Conservation (phyloP, 345 rosid species). For the Syzygium jambos region DNA sequence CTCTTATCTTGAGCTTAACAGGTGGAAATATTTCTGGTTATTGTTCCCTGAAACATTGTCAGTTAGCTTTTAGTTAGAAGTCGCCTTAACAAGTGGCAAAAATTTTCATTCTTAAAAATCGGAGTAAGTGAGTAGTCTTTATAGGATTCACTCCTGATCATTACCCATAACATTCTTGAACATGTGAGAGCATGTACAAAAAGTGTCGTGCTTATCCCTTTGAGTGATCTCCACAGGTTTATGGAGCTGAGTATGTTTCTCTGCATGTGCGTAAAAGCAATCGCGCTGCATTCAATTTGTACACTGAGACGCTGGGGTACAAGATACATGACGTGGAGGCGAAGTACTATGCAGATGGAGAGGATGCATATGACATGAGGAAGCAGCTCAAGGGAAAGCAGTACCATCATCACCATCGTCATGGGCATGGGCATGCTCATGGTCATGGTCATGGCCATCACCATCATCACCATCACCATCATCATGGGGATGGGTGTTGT, state of each 20-base stretch:
- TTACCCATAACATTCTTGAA: not conserved
- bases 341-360: slow-evolving; percentile 96
- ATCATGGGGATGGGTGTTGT: slow-evolving; percentile 88
- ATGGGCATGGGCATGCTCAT: slow-evolving; percentile 14
- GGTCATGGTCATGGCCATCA: slow-evolving; percentile 24
- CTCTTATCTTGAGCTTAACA: not conserved
- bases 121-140: not conserved
- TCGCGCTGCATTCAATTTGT: slow-evolving; percentile 87
- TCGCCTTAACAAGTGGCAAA: not conserved
- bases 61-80: not conserved
- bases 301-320: slow-evolving; percentile 80
- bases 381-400: slow-evolving; percentile 89
- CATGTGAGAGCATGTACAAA: not conserved
- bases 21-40: not conserved
- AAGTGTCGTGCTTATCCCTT: not conserved
- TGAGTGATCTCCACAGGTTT: slow-evolving; percentile 38
- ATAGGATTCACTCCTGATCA: not conserved
- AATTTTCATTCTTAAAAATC: not conserved
- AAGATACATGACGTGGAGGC: slow-evolving; percentile 93
- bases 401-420: slow-evolving; percentile 46
- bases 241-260: slow-evolving; percentile 89
- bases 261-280: slow-evolving; percentile 95
- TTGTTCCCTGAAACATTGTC: not conserved
- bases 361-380: slow-evolving; percentile 98
- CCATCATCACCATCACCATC: slow-evolving; percentile 45